phyloP scores from a whole-genome alignment of 2,329 filamentous ascomycete genomes.

The Cadophora luteo-olivacea region DNA sequence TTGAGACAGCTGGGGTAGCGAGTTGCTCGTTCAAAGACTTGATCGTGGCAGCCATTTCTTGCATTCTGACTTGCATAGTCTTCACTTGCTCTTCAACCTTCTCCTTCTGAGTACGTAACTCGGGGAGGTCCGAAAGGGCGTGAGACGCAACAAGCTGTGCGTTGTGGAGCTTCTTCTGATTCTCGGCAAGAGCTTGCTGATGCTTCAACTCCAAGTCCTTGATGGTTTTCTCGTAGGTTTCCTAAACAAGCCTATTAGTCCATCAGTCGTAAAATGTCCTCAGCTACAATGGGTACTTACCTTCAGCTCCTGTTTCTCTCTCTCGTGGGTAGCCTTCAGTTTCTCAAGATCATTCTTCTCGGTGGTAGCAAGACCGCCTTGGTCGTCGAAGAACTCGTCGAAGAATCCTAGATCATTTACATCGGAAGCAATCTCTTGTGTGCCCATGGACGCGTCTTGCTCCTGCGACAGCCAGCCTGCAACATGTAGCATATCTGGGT shows the following conservation, averaged over 20 bases:
- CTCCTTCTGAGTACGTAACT: not conserved
- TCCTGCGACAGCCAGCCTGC: too few species aligned
- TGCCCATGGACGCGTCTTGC: not conserved
- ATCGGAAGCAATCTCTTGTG: too few species aligned
- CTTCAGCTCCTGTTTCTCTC: too few species aligned
- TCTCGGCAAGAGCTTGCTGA: not conserved
- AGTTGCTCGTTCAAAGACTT: not conserved
- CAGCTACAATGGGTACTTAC: not conserved
- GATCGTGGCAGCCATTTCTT: not conserved
- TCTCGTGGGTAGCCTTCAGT: too few species aligned
- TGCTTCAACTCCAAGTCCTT: not conserved
- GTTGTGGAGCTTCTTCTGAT: not conserved
- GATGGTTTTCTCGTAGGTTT: not conserved
- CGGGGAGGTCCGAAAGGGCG: too few species aligned
- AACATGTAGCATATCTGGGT: not conserved
- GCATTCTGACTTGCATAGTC: not conserved
- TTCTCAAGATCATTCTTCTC: too few species aligned
- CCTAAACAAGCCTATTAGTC: not conserved
- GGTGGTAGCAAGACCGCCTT: too few species aligned
- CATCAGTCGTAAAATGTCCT: not conserved
- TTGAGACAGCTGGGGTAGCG: not conserved
- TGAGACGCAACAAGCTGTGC: not conserved
- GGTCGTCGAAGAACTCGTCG: too few species aligned
- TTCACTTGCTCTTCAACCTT: not conserved
- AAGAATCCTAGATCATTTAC: too few species aligned